phyloP scores from a whole-genome alignment of 139 green algal genomes.

The Asterochloris erici region DNA sequence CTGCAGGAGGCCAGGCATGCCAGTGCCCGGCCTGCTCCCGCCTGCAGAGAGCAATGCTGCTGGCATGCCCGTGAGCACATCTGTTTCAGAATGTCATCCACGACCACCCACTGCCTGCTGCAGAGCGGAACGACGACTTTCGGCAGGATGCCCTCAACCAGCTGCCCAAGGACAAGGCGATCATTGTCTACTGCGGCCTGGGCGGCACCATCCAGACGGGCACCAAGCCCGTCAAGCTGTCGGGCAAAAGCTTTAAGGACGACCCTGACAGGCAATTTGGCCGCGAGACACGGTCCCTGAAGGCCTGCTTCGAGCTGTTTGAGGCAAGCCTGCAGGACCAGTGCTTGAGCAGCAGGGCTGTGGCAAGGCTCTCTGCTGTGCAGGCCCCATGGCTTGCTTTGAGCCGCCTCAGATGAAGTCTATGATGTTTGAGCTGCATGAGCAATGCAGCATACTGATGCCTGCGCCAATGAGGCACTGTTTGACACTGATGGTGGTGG shows the following conservation, averaged over 20 bases:
- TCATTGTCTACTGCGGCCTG: slow-evolving; percentile 29
- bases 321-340: slow-evolving; percentile 16
- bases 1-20: neutral
- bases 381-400: too few relatives aligned
- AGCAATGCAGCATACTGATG: neutral
- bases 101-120: neutral
- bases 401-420: too few relatives aligned
- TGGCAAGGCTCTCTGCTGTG: too few relatives aligned
- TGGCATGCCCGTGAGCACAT: neutral
- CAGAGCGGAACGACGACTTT: slow-evolving; percentile 70
- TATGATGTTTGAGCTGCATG: too few relatives aligned
- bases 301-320: slow-evolving; percentile 70
- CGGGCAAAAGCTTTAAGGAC: slow-evolving; percentile 33
- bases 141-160: slow-evolving; percentile 41
- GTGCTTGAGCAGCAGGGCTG: too few relatives aligned
- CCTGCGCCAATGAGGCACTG: neutral
- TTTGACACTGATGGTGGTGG: neutral
- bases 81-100: neutral
- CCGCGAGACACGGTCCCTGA: slow-evolving; percentile 68
- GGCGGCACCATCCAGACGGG: slow-evolving; percentile 24
- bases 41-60: neutral
- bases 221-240: slow-evolving; percentile 17
- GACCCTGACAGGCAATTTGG: slow-evolving; percentile 74
- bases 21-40: neutral
- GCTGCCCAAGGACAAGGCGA: slow-evolving; percentile 37